A percentile compares a stretch with the other conserved stretches of the same genome.
These are phyloP conservation scores for Neurospora sp. DNA, from an alignment of 495 filamentous ascomycete genomes.

Conservation along the genomic window DNA sequence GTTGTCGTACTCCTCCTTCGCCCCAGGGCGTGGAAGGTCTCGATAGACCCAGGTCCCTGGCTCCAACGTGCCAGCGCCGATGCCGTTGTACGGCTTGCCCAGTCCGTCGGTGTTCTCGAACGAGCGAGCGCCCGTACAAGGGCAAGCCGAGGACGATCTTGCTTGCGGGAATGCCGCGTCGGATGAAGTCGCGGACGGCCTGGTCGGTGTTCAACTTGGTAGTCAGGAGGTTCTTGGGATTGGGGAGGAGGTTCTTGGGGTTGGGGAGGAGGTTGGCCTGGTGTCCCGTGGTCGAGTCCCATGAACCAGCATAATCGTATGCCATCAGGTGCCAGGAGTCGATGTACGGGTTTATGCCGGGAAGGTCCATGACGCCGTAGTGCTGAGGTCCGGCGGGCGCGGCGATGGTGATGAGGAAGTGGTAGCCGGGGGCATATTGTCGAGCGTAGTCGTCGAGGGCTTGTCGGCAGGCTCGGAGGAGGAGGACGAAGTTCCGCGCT, in stretches of 20 bases:
- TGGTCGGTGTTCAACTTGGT: constrained; percentile 64
- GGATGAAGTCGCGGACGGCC: constrained; percentile 58
- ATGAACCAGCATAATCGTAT: constrained; percentile 64
- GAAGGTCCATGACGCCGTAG: constrained; percentile 56
- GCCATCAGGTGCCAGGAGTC: constrained; percentile 87
- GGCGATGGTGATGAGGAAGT: constrained; percentile 71
- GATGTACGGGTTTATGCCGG: constrained; percentile 60
- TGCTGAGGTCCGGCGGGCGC: constrained; percentile 49
- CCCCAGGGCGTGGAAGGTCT: constrained; percentile 43
- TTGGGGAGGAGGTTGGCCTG: constrained; percentile 63
- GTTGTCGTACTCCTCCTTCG: constrained; percentile 37
- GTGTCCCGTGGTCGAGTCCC: constrained; percentile 60
- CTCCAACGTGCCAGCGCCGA: constrained; percentile 60
- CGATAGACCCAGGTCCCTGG: constrained; percentile 74
- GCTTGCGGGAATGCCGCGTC: constrained; percentile 45
- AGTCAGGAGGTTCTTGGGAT: constrained; percentile 31
- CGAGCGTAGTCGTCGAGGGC: constrained; percentile 56
- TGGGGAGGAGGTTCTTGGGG: constrained; percentile 50
- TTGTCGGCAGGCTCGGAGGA: constrained; percentile 56
- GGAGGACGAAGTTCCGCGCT: constrained; percentile 57
- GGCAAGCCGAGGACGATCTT: constrained; percentile 83
- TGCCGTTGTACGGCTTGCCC: constrained; percentile 55
- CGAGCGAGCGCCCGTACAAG: constrained; percentile 67
- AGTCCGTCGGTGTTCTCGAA: constrained; percentile 64
- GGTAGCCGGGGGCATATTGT: constrained; percentile 35